phyloP scores from a whole-genome alignment of 441 rosid genomes.

The Iberis amara region DNA sequence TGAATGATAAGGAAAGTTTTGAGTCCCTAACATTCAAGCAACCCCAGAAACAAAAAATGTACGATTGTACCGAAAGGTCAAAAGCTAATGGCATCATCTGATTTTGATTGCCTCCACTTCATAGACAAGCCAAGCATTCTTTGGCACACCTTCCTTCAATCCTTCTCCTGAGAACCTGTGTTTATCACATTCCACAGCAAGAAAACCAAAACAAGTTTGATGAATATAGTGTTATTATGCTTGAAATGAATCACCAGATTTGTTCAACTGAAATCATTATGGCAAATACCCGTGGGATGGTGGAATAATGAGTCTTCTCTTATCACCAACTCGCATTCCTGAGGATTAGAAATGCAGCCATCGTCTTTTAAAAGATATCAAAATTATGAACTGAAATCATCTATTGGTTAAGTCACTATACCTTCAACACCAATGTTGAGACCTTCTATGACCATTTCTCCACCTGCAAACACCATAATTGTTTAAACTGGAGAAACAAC shows the following conservation, averaged over 20 bases:
- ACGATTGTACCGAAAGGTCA: neutral
- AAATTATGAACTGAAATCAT: neutral
- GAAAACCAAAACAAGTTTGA: neutral
- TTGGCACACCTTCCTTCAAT: constrained; percentile 32
- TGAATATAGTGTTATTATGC: neutral
- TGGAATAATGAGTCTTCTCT: constrained; percentile 47
- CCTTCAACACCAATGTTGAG: constrained; percentile 55
- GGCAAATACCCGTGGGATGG: constrained; percentile 44
- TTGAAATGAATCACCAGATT: neutral
- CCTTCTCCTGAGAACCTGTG: constrained; percentile 32
- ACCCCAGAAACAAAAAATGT: neutral
- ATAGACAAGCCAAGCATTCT: constrained; percentile 41
- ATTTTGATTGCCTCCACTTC: constrained; percentile 35
- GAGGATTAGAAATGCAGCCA: constrained; percentile 9
- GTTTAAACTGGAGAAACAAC: neutral
- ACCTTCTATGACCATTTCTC: constrained; percentile 33
- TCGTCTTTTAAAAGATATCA: neutral
- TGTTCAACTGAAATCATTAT: constrained; percentile 4
- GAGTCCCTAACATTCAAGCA: neutral
- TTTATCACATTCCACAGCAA: constrained; percentile 18
- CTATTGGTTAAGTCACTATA: constrained; percentile 15
- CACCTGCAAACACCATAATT: constrained; percentile 31
- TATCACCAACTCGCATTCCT: constrained; percentile 62
- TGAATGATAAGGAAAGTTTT: too few relatives aligned
- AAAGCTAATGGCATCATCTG: neutral